phyloP scores from a whole-genome alignment of 495 filamentous ascomycete genomes.

The Pseudotulostoma volvatum region DNA sequence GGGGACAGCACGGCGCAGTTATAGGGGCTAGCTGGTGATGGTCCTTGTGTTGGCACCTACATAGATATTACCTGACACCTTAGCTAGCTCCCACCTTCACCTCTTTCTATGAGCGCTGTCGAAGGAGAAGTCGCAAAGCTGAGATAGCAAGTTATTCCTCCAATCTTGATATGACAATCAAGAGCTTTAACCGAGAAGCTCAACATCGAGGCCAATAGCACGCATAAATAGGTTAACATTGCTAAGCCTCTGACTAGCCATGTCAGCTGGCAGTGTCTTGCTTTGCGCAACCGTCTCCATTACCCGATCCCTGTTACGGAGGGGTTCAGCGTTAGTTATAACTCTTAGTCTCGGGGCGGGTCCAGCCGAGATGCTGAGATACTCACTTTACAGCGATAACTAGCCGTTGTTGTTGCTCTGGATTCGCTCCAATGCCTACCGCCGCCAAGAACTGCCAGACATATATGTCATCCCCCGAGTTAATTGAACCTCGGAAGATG shows the following conservation, averaged over 20 bases:
- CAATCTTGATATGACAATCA: no score
- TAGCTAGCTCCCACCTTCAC: no score
- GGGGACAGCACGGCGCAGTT: no score
- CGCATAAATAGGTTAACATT: slow-evolving; percentile 98
- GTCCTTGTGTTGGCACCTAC: no score
- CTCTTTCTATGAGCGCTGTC: no score
- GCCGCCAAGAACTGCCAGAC: slow-evolving; percentile 97
- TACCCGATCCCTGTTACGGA: slow-evolving; percentile 53
- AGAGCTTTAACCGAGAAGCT: slow-evolving; percentile 67
- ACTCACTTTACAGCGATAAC: slow-evolving; percentile 85
- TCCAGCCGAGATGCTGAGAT: not conserved
- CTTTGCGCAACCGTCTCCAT: slow-evolving; percentile 85
- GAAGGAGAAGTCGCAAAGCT: no score
- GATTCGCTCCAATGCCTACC: slow-evolving; percentile 78
- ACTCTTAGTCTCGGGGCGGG: not conserved
- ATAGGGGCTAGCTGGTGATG: no score
- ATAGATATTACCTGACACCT: no score
- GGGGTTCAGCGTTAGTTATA: slow-evolving; percentile 7
- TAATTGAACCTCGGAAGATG: slow-evolving; percentile 75
- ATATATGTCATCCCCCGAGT: slow-evolving; percentile 73
- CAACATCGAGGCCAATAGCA: slow-evolving; percentile 92
- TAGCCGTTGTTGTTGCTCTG: slow-evolving; percentile 82
- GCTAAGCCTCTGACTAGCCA: slow-evolving; percentile 61
- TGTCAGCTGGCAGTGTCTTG: slow-evolving; percentile 74
- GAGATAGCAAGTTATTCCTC: no score